A percentile compares a stretch with the other conserved stretches of the same genome.
Conservation (phyloP, 2,329 filamentous ascomycete genomes). For the Penicillium paneum region DNA sequence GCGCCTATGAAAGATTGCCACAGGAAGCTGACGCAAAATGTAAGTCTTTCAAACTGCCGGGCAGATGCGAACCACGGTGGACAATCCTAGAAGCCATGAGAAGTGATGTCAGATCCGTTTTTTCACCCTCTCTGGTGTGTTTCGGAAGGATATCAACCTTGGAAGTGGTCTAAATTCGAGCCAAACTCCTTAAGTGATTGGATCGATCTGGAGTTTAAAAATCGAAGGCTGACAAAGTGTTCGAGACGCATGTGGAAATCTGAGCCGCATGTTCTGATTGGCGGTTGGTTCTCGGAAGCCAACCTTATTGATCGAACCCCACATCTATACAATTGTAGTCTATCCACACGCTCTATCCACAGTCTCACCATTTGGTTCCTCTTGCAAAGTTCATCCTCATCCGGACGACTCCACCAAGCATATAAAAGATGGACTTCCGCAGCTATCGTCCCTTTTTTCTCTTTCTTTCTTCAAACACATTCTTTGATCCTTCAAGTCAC, state of each 20-base stretch:
- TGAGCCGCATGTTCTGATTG: conserved; percentile 6
- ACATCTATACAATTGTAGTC: conserved; percentile 5
- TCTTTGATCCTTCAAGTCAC: conserved; percentile 13
- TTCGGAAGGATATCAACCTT: neutral
- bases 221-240: conserved; percentile 5
- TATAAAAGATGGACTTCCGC: neutral
- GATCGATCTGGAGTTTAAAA: conserved; percentile 1
- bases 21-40: conserved; percentile 1
- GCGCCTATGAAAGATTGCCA: neutral
- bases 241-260: conserved; percentile 3
- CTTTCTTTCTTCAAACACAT: conserved; percentile 7
- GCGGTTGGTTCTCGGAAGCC: neutral
- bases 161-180: neutral
- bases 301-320: conserved; percentile 7
- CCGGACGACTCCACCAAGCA: neutral
- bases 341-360: conserved; percentile 2
- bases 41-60: neutral
- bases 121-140: neutral
- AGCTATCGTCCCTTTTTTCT: neutral
- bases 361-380: neutral
- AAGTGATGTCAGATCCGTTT: conserved; percentile 1
- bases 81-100: neutral
- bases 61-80: neutral
- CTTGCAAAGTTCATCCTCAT: neutral
- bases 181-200: neutral